Evolutionary conservation across 768 basidiomycete species (phyloP), one percentile per base, ranked within the genome.

Genomic region (Lyophyllum shimeji): DNA sequence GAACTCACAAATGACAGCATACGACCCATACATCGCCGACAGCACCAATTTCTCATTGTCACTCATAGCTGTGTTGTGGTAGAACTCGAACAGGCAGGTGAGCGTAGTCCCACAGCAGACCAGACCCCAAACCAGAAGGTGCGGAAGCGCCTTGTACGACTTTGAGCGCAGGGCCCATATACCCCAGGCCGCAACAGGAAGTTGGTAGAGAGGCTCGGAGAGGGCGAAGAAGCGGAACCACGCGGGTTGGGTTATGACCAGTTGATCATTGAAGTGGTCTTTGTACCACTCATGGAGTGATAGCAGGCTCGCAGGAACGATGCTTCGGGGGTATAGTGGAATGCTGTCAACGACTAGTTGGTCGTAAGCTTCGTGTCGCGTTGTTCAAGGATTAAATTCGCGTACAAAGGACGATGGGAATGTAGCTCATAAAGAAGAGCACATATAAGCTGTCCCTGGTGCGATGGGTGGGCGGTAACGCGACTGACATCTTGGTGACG

Each of bases 201-300:
- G 59, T 31, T 66, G 60, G 18, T 64, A 66, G 44, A 66, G 20
- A 23, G 55, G 42, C 31, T 66, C 65, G 46, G 51, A 50, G 25
- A 64, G 59, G 45, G 59, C 56, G 40, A 66, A 66, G 7, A 62
- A 50, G 45, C 57, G 65, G 37, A 66, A 66, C 65, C 65, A 66
- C 20, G 59, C 46, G 33, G 65, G 63, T 40, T 61, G 59, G 15
- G 55, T 42, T 23, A 64, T 60, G 21, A 63, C 57, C 12, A 66
- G 65, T 33, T 66, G 65, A 37, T 66, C 65, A 24, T 66, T 66
- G 23, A 62, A 66, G 17, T 59, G 46, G 1, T 21, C 24, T 48
- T 58, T 51, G 47, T 66, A 66, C 52, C 53, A 62, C 6, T 64
- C 34, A 33, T 63, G 60, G 12, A 62, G 46, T n/a, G 63, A 53